Base-by-base conservation (phyloP, 192 early-diverging fungal species). In the Mortierella hygrophila region DNA sequence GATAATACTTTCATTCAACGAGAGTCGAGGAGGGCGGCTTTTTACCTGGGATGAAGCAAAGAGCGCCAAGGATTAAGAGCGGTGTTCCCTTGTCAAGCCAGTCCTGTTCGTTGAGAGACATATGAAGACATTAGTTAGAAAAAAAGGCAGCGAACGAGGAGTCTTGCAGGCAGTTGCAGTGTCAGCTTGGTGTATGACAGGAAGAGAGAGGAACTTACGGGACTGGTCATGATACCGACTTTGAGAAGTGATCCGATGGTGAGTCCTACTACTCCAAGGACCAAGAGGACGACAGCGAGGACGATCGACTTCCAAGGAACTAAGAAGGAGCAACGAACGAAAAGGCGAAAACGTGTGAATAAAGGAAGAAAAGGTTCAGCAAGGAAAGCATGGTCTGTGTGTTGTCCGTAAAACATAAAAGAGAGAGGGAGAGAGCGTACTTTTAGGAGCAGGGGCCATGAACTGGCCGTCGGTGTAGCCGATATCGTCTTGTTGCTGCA, bases 31-130 rank as follows among this genome's bases (percentile, higher is more conserved):
- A 13, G 57, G 10, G 68, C 4, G 49, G 18, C n/a, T 1, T 65
- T 3, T 68, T 88, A 90, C 91, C 91, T 69, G 92, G 92, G 55
- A 93, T 92, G 76, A 93, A 93, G 89, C 91, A 90, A 41, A 93
- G 82, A 49, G 85, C 76, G n/a, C 90, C 92, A 47, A 93, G 81
- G 8, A 93, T 88, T 38, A 92, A 68, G n/a, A 93, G 88, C 38
- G 90, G 88, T 40, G 88, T 91, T 49, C 91, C 92, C 85, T 88
- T 88, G 74, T 89, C 89, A 4, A 91, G 69, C 91, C 91, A 93
- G 5, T 85, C 80, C 90, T 92, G 73, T 32, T 44, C 26, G 55
- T 68, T 13, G 21, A 78, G 35, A 86, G 60, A 77, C 42, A 57
- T 23, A 13, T 29, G 38, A 71, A 26, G 23, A 35, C 26, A 16